Evolutionary conservation across 2,329 filamentous ascomycete genomes (phyloP), one percentile per base, ranked within the genome.

Genomic region (Fusarium mundagurra): DNA sequence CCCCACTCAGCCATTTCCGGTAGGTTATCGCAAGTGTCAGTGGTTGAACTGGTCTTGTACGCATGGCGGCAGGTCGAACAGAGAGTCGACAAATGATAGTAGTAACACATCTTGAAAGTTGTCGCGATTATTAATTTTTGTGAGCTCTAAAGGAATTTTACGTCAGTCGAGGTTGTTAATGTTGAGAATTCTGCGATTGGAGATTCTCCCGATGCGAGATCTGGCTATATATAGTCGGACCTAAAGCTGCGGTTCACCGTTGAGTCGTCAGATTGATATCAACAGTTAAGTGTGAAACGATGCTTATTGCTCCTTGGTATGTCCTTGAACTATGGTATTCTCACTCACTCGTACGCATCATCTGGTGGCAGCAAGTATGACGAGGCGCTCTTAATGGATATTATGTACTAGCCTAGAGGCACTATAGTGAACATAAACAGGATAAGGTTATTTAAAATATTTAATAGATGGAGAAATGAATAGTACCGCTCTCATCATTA

Each of bases 221-320:
- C 12, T 13, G 1, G 14, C 20, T n/a, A 41, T 41, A 14, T n/a
- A 36, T 53, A 53, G n/a, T 16, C 0, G 6, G 22, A 24, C 11
- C 17, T 8, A 5, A 36, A 20, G 18, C n/a, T 6, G 17, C 14
- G 17, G n/a, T 36, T 53, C 50, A 53, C 18, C 11, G n/a, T 9
- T 16, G 8, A 20, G 3, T 36, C n/a, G 6, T 3, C 8, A 13
- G 8, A 0, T 11, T 34, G 3, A 14, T 33, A 17, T 1, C 7
- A 3, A 48, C 1, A 3, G 11, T 6, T 3, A 0, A 48, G 6
- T 3, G 20, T 31, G 4, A 31, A 9, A 17, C 2, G 4, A 16
- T 10, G 6, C 3, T 34, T 3, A 1, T 16, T 3, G 4, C 9
- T 53, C 6, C 17, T 6, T 2, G 2, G n/a, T 27, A 16, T 36